Percentiles rank a stretch among this genome's conserved stretches.
These are phyloP conservation scores for Pythium rhizo-oryzae DNA, from an alignment of 352 stramenopile genomes.

Conservation along the genomic window DNA sequence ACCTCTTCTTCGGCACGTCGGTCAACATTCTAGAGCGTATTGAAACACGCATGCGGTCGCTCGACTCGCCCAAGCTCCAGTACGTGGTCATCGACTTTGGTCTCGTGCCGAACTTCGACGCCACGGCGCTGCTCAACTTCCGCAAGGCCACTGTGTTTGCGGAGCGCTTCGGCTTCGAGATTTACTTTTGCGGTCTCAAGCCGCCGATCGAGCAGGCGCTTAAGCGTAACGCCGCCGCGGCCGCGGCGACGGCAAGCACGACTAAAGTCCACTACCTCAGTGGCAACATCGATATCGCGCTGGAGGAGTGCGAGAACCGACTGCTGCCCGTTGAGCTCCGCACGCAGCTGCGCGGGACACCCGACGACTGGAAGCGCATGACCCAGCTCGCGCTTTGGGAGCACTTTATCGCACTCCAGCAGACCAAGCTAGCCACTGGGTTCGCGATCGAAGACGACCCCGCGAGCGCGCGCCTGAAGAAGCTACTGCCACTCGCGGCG, in stretches of 20 bases:
- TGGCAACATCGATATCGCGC: slow-evolving; percentile 39
- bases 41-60: slow-evolving; percentile 61
- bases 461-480: slow-evolving; percentile 30
- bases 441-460: not conserved
- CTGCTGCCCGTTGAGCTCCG: slow-evolving; percentile 52
- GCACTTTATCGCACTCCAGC: slow-evolving; percentile 54
- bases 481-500: slow-evolving; percentile 56
- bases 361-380: slow-evolving; percentile 63
- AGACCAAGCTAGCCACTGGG: slow-evolving; percentile 12
- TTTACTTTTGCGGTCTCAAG: slow-evolving; percentile 81
- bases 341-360: slow-evolving; percentile 31
- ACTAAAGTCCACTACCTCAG: slow-evolving; percentile 22
- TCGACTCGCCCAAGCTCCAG: slow-evolving; percentile 59
- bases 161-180: slow-evolving; percentile 68
- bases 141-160: slow-evolving; percentile 64
- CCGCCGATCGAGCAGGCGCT: slow-evolving; percentile 24
- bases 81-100: slow-evolving; percentile 83
- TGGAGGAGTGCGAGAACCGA: slow-evolving; percentile 71
- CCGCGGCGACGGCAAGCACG: slow-evolving; percentile 1
- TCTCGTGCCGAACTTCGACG: slow-evolving; percentile 77
- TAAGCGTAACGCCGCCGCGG: slow-evolving; percentile 15
- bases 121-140: slow-evolving; percentile 77
- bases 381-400: slow-evolving; percentile 73
- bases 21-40: slow-evolving; percentile 80
- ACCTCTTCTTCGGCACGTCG: slow-evolving; percentile 83